Percentiles rank a stretch among this genome's conserved stretches.
Conservation (phyloP, 2,329 filamentous ascomycete genomes). For the Fusarium dlaminii region DNA sequence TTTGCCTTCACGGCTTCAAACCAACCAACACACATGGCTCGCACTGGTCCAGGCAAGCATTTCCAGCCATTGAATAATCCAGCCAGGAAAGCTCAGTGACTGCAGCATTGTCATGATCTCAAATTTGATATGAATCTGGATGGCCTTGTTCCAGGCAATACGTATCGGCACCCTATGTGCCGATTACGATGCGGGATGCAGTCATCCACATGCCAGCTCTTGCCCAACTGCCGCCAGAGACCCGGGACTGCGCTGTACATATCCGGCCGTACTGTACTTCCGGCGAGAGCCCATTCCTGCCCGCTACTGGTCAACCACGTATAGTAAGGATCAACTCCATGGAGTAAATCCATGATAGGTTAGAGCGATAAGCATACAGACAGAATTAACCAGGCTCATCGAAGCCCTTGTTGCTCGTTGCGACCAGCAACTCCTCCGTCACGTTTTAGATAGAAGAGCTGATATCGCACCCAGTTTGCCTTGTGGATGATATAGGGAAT, state of each 20-base stretch:
- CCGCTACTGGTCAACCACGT: slow-evolving; percentile 11
- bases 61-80: neutral
- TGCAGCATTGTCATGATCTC: neutral
- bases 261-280: neutral
- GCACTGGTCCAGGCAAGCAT: neutral
- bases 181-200: slow-evolving; percentile 26
- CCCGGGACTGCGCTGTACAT: slow-evolving; percentile 10
- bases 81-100: neutral
- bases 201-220: slow-evolving; percentile 38
- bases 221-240: slow-evolving; percentile 25
- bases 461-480: slow-evolving; percentile 12
- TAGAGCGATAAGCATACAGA: neutral
- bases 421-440: neutral
- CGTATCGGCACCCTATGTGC: neutral
- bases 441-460: slow-evolving; percentile 15
- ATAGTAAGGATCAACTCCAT: neutral
- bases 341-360: neutral
- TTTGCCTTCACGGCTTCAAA: neutral
- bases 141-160: neutral
- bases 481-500: slow-evolving; percentile 12
- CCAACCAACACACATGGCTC: neutral
- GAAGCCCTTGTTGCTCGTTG: slow-evolving; percentile 12
- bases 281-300: slow-evolving; percentile 34
- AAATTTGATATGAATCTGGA: neutral
- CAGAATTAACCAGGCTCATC: slow-evolving; percentile 13